Percentiles rank a stretch among this genome's conserved stretches.
Conservation (phyloP, 2,329 filamentous ascomycete genomes). For the Trichoderma oligosporum region DNA sequence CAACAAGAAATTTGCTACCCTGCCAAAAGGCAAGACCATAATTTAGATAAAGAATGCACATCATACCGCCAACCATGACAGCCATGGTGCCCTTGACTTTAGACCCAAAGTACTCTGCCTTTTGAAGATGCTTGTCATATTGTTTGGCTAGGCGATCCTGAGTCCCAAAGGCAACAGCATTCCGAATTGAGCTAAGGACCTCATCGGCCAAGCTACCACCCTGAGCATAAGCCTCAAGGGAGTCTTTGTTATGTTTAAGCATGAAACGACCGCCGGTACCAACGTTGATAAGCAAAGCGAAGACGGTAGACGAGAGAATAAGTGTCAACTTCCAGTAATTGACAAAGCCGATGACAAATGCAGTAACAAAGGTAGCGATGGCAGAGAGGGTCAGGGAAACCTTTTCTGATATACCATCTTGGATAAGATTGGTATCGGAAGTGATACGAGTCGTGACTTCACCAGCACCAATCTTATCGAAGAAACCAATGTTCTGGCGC, state of each 20-base stretch:
- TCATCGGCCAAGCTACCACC: conserved; percentile 91
- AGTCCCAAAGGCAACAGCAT: conserved; percentile 87
- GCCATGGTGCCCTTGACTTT: conserved; percentile 70
- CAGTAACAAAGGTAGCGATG: conserved; percentile 77
- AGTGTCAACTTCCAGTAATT: conserved; percentile 91
- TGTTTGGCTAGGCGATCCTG: conserved; percentile 83
- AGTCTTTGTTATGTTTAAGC: conserved; percentile 75
- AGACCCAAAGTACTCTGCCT: conserved; percentile 72
- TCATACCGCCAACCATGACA: conserved; percentile 78
- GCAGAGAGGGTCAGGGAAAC: conserved; percentile 73
- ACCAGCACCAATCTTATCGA: conserved; percentile 87
- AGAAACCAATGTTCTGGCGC: conserved; percentile 86
- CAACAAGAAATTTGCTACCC: conserved; percentile 70
- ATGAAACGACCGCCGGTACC: conserved; percentile 69
- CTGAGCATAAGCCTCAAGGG: conserved; percentile 73
- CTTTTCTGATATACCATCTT: conserved; percentile 92
- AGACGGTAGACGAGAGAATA: conserved; percentile 77
- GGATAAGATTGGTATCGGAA: conserved; percentile 87
- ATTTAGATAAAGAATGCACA: conserved; percentile 79
- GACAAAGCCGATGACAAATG: conserved; percentile 86
- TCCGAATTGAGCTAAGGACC: conserved; percentile 89
- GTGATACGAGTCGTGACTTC: conserved; percentile 95
- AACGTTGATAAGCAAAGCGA: conserved; percentile 77
- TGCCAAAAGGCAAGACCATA: conserved; percentile 89
- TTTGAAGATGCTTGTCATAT: conserved; percentile 72